Conservation (phyloP, 2,329 filamentous ascomycete genomes). For the Fusarium sublunatum region DNA sequence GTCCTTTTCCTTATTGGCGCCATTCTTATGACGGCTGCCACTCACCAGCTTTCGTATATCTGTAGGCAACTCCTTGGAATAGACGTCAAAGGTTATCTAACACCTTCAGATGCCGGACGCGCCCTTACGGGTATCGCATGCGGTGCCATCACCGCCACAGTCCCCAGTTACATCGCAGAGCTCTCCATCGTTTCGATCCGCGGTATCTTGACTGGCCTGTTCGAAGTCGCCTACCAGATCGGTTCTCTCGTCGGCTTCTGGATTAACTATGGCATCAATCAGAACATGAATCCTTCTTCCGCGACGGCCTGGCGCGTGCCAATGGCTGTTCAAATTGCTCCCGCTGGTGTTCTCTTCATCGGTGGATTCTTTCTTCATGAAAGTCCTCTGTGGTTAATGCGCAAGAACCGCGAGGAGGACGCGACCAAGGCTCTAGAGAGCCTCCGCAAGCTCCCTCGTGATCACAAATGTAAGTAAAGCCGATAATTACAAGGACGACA, state of each 20-base stretch:
- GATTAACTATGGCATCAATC: conserved; percentile 59
- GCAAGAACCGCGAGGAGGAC: conserved; percentile 49
- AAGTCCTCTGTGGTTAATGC: conserved; percentile 55
- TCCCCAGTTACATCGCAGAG: conserved; percentile 73
- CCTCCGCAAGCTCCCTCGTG: conserved; percentile 58
- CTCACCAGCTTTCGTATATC: conserved; percentile 57
- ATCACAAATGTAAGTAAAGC: conserved; percentile 48
- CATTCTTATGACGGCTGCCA: conserved; percentile 56
- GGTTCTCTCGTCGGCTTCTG: conserved; percentile 64
- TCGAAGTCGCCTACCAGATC: conserved; percentile 65
- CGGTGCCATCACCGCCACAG: conserved; percentile 67
- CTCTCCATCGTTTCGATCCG: conserved; percentile 68
- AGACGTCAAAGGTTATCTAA: neutral
- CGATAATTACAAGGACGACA: neutral
- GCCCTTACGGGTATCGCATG: conserved; percentile 68
- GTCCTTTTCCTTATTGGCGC: conserved; percentile 58
- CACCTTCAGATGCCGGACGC: conserved; percentile 63
- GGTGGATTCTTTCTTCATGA: conserved; percentile 60
- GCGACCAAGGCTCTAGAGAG: conserved; percentile 49
- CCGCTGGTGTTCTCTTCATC: conserved; percentile 56
- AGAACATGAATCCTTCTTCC: conserved; percentile 51
- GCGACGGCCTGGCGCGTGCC: conserved; percentile 60
- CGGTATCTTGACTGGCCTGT: conserved; percentile 67
- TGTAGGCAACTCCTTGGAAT: conserved; percentile 35
- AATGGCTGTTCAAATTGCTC: conserved; percentile 60